These are phyloP conservation scores for Hippophae gyantsensis DNA, from an alignment of 306 rosid species.

Conservation along the genomic window DNA sequence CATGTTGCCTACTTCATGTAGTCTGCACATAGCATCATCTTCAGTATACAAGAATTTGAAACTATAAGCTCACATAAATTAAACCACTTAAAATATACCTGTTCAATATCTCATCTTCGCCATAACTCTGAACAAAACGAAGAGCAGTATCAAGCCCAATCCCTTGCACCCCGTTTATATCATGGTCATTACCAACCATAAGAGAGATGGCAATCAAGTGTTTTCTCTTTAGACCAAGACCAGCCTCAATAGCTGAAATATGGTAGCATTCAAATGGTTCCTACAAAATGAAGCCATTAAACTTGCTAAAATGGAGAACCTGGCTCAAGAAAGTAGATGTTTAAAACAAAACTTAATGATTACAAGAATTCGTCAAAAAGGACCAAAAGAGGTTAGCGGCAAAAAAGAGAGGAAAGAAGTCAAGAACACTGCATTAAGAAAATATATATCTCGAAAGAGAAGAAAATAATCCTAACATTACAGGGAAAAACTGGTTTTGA, in stretches of 20 bases:
- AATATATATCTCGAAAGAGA: too few species aligned
- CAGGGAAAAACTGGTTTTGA: too few species aligned
- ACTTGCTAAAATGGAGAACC: conserved; percentile 9
- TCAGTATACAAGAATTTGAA: neutral
- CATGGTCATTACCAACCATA: conserved; percentile 81
- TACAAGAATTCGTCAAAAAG: too few species aligned
- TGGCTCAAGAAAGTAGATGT: too few species aligned
- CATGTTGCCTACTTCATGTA: conserved; percentile 60
- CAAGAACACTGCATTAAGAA: too few species aligned
- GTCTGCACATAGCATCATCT: conserved; percentile 38
- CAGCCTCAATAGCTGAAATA: conserved; percentile 78
- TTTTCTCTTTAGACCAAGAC: conserved; percentile 82
- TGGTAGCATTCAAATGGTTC: conserved; percentile 87
- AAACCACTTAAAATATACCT: conserved; percentile 32
- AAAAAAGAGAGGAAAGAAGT: too few species aligned
- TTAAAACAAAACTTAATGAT: too few species aligned
- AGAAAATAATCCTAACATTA: too few species aligned
- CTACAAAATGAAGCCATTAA: conserved; percentile 39
- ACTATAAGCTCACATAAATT: neutral
- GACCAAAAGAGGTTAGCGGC: too few species aligned
- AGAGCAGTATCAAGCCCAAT: conserved; percentile 76
- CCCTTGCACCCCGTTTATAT: conserved; percentile 73
- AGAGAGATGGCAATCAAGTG: conserved; percentile 80
- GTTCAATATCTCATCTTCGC: conserved; percentile 67
- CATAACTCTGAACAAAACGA: conserved; percentile 51